Conservation (phyloP, 2,329 filamentous ascomycete genomes). For the Microascus cirrosus region DNA sequence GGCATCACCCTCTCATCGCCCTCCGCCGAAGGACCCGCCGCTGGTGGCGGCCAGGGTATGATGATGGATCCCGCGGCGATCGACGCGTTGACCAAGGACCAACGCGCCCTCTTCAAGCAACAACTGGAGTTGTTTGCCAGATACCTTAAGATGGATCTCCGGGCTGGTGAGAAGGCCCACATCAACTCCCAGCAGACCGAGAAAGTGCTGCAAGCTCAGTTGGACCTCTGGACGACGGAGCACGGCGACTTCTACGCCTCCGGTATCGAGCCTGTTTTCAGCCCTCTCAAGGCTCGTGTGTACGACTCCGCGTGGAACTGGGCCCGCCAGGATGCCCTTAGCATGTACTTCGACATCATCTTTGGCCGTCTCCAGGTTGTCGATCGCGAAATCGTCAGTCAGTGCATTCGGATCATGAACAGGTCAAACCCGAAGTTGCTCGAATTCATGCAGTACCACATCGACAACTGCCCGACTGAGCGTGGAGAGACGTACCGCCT, state of each 20-base stretch:
- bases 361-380: conserved; percentile 89
- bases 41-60: conserved; percentile 70
- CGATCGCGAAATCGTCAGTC: conserved; percentile 95
- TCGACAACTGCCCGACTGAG: conserved; percentile 95
- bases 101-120: conserved; percentile 93
- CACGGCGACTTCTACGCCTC: conserved; percentile 94
- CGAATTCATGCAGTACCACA: conserved; percentile 99
- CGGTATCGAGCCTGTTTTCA: conserved; percentile 91
- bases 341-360: conserved; percentile 99
- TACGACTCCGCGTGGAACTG: conserved; percentile 99
- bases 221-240: conserved; percentile 90
- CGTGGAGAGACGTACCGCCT: conserved; percentile 95
- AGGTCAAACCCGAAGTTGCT: conserved; percentile 90
- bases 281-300: conserved; percentile 81
- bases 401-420: conserved; percentile 99
- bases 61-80: conserved; percentile 99
- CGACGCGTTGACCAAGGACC: conserved; percentile 94
- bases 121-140: conserved; percentile 90
- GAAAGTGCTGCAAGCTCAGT: conserved; percentile 77
- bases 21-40: conserved; percentile 61
- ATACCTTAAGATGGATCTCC: conserved; percentile 94
- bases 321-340: conserved; percentile 92
- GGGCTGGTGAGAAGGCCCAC: conserved; percentile 90
- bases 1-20: conserved; percentile 76
- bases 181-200: conserved; percentile 76